Percentiles rank a stretch among this genome's conserved stretches.
Evolutionary conservation across 768 basidiomycete species (phyloP).

Genomic region (Suillus americanus): DNA sequence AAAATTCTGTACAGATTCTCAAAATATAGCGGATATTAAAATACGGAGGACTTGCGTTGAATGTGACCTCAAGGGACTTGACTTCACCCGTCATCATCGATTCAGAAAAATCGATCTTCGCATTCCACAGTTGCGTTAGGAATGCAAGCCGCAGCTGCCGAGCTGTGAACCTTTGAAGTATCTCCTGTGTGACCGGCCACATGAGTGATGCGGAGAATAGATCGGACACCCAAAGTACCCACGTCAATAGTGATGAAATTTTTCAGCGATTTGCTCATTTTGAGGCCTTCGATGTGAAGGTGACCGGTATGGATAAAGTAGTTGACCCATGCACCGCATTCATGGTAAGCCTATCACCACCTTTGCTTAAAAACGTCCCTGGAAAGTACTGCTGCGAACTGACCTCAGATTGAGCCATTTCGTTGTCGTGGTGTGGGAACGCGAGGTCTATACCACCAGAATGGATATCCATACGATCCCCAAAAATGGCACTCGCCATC

Average conservation of each 20-base stretch:
- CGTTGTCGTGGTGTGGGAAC: conserved; percentile 99
- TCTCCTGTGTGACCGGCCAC: conserved; percentile 58
- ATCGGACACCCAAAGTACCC: conserved; percentile 27
- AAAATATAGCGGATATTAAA: conserved; percentile 5
- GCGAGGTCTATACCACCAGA: conserved; percentile 95
- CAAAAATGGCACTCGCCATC: conserved; percentile 92
- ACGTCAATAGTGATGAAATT: conserved; percentile 98
- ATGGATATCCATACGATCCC: conserved; percentile 94
- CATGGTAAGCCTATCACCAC: conserved; percentile 78
- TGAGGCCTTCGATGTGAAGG: conserved; percentile 95
- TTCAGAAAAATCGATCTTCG: conserved; percentile 93
- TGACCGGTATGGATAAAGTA: conserved; percentile 99
- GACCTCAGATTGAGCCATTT: conserved; percentile 96
- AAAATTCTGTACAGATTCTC: conserved; percentile 69
- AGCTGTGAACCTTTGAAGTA: conserved; percentile 76
- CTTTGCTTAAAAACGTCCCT: conserved; percentile 9
- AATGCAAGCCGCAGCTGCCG: conserved; percentile 92
- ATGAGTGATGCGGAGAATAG: conserved; percentile 8
- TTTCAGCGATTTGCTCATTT: conserved; percentile 99
- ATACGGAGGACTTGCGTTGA: conserved; percentile 65
- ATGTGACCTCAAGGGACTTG: conserved; percentile 72
- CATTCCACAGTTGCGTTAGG: conserved; percentile 87
- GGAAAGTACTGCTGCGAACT: conserved; percentile 14
- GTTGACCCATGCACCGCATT: conserved; percentile 93
- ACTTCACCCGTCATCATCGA: conserved; percentile 88